Evolutionary conservation across 371 early-diverging fungal genomes (phyloP).

Genomic region (Apophysomyces trapeziformis): DNA sequence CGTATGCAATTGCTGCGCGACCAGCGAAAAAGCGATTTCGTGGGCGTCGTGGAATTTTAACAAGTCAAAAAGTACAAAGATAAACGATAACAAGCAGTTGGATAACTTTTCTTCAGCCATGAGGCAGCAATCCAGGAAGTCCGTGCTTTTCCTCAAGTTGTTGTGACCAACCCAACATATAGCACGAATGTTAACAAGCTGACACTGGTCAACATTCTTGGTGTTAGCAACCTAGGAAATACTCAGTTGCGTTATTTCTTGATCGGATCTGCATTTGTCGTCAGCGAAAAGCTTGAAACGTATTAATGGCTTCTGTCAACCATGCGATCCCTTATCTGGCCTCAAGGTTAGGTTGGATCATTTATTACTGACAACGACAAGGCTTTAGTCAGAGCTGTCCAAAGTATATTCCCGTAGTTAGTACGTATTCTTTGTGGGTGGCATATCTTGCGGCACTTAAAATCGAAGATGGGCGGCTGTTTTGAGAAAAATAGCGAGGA

Average conservation of each 20-base stretch:
- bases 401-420: neutral
- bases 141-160: too few species aligned
- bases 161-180: too few species aligned
- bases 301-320: neutral
- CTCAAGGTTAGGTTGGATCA: too few species aligned
- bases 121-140: too few species aligned
- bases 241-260: neutral
- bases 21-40: neutral
- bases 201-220: too few species aligned
- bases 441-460: neutral
- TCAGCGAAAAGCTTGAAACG: neutral
- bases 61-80: too few species aligned
- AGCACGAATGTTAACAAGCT: too few species aligned
- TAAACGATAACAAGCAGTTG: too few species aligned
- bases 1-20: neutral
- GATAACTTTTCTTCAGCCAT: too few species aligned
- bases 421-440: conserved; percentile 9
- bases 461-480: neutral
- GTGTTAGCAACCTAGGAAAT: too few species aligned
- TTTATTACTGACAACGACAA: too few species aligned
- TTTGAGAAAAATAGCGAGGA: neutral
- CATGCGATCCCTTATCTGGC: neutral
- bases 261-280: neutral
- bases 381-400: neutral
- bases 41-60: too few species aligned